Percentiles rank a stretch among this genome's conserved stretches.
These are phyloP conservation scores for Typha latifolia DNA, from an alignment of 176 grass and related monocot genomes.

Conservation along the genomic window DNA sequence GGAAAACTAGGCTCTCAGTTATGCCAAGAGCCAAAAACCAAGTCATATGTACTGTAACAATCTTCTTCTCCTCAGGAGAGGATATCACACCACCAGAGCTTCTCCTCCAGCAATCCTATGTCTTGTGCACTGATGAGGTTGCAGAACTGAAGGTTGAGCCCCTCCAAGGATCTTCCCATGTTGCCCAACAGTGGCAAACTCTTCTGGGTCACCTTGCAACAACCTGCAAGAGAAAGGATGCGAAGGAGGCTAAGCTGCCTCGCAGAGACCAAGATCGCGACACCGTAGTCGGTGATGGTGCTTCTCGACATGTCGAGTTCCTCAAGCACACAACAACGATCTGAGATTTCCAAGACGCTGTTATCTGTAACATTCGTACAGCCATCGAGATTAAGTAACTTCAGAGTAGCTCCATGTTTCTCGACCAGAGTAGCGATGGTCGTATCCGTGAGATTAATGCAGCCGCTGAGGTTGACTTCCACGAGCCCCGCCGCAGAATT, in stretches of 20 bases:
- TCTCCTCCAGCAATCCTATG: conserved; percentile 58
- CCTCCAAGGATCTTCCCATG: conserved; percentile 59
- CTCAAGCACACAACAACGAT: conserved; percentile 47
- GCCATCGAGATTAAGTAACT: conserved; percentile 68
- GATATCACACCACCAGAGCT: conserved; percentile 82
- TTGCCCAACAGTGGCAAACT: conserved; percentile 67
- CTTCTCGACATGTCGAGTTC: conserved; percentile 84
- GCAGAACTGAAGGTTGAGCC: conserved; percentile 84
- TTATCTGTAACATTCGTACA: conserved; percentile 83
- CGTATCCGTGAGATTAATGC: conserved; percentile 60
- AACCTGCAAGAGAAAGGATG: conserved; percentile 63
- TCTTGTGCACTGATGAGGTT: conserved; percentile 54
- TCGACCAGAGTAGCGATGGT: conserved; percentile 45
- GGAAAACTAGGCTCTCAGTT: too few relatives aligned
- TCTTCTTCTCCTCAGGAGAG: conserved; percentile 9
- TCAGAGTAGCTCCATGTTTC: conserved; percentile 58
- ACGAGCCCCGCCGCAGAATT: conserved; percentile 49
- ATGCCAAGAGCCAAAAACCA: neutral
- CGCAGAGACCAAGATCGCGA: conserved; percentile 54
- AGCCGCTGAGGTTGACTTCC: conserved; percentile 63
- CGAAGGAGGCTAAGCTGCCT: conserved; percentile 58
- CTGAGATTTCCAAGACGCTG: conserved; percentile 55
- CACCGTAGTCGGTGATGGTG: conserved; percentile 67
- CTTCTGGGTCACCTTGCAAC: conserved; percentile 70
- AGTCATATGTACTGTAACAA: too few relatives aligned